Base-by-base conservation (phyloP, 176 grass and related monocot genomes). In the Musa acuminata region DNA sequence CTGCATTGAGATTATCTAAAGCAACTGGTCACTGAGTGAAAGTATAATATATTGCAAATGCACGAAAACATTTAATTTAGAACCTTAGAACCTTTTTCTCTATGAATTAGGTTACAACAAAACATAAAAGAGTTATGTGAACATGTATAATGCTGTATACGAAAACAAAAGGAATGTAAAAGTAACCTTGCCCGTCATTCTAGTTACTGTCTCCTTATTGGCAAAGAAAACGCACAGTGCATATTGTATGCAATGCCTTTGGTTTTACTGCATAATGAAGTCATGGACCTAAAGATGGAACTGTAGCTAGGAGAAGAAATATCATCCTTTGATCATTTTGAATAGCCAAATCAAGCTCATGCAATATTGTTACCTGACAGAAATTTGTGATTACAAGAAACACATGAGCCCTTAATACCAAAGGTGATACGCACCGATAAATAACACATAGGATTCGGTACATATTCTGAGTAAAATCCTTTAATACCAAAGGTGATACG, bases 141-240 rank as follows among this genome's bases (percentile, higher is more conserved):
- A 70, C 7, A 12, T 50, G 4, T 9, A 11, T 1, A 35, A 11
- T 20, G 20, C 13, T 29, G 2, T 59, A 62, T 52, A 82, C 50
- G 19, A 50, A 60, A 22, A 11, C 55, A 78, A 70, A 51, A 53
- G 71, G 53, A 14, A 29, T 23, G 0, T 13, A 24, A 49, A 71
- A 53, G 55, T 8, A 80, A 97, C 93, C 87, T 93, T 80, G 80
- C 85, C 66, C 83, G 74, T 67, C 64, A 67, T 27, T 43, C 25
- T 35, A 10, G 8, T 63, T 22, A 22, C 8, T 25, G 22, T 35
- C 2, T 35, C 29, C 29, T 35, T 35, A 35, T 4, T 63, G 60
- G 19, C 19, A 63, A 63, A 10, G 9, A 21, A 21, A 21, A 21
- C 2, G 60, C 9, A 63, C 16, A 10, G 2, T 63, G 21, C 60